phyloP scores from a whole-genome alignment of 768 basidiomycete species.

The Neoboletus subvelutipes region DNA sequence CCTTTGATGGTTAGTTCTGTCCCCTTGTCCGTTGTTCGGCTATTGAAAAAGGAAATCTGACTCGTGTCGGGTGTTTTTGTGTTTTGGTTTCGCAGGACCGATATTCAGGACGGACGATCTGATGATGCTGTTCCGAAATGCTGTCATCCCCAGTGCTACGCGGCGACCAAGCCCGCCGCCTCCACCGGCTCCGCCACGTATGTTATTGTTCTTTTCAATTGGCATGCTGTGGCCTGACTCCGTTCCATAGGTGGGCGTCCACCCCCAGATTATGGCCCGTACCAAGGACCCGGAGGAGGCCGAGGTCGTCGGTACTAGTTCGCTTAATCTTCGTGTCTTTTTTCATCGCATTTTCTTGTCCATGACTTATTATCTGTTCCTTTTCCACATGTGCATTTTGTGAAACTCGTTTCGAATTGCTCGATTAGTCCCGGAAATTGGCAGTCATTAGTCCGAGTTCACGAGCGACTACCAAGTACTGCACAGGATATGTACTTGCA shows the following conservation, averaged over 20 bases:
- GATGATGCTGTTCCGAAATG: conserved; percentile 79
- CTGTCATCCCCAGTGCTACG: conserved; percentile 68
- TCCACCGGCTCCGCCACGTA: conserved; percentile 49
- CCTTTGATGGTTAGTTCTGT: conserved; percentile 78
- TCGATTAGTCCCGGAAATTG: not conserved
- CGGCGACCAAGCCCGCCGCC: conserved; percentile 56
- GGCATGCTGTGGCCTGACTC: conserved; percentile 7
- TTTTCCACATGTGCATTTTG: conserved; percentile 5
- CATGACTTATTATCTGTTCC: conserved; percentile 15
- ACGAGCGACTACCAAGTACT: not conserved
- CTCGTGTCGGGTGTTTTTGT: conserved; percentile 5
- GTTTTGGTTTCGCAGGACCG: conserved; percentile 55
- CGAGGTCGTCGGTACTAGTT: conserved; percentile 43
- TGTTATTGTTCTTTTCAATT: not conserved
- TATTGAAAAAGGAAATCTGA: conserved; percentile 12
- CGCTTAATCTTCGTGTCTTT: not conserved
- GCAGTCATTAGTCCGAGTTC: not conserved
- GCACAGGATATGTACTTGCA: not conserved
- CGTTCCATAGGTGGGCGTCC: conserved; percentile 57
- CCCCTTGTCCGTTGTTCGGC: conserved; percentile 6
- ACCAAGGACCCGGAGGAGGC: conserved; percentile 65
- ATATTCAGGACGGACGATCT: conserved; percentile 89
- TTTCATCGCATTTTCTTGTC: conserved; percentile 8
- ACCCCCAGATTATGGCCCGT: conserved; percentile 85
- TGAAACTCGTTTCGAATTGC: not conserved